Conservation (phyloP, 768 basidiomycete species). For the Tylopilus balloui region DNA sequence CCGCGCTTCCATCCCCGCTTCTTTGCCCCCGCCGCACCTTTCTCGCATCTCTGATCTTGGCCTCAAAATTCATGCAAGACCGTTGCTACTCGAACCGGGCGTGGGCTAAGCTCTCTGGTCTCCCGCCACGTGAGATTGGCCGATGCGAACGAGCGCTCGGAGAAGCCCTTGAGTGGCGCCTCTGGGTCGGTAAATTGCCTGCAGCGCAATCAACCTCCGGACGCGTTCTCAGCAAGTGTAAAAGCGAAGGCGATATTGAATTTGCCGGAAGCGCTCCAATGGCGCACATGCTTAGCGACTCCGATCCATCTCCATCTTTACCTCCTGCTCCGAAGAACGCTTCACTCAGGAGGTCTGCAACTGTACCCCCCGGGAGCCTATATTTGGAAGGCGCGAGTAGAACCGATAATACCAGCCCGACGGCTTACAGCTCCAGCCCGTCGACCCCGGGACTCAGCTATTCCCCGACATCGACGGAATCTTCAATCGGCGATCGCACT, state of each 20-base stretch:
- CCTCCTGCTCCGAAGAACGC: slow-evolving; percentile 13
- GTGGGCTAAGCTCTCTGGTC: slow-evolving; percentile 91
- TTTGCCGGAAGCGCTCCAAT: background rate
- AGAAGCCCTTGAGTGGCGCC: slow-evolving; percentile 82
- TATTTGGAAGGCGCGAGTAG: slow-evolving; percentile 14
- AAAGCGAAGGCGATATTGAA: slow-evolving; percentile 45
- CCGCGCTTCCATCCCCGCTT: slow-evolving; percentile 68
- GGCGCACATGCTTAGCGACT: background rate
- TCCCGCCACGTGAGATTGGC: slow-evolving; percentile 81
- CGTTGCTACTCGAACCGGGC: slow-evolving; percentile 90
- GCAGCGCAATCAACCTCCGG: slow-evolving; percentile 29
- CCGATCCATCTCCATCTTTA: background rate
- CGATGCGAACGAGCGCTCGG: slow-evolving; percentile 86
- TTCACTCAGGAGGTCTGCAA: slow-evolving; percentile 39
- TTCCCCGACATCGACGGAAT: slow-evolving; percentile 59
- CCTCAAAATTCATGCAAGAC: slow-evolving; percentile 91
- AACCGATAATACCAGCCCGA: slow-evolving; percentile 24
- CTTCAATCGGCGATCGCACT: slow-evolving; percentile 50
- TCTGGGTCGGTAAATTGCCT: slow-evolving; percentile 81
- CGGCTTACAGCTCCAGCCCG: slow-evolving; percentile 34
- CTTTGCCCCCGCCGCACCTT: slow-evolving; percentile 88
- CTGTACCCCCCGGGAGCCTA: slow-evolving; percentile 38
- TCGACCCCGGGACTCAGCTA: slow-evolving; percentile 55
- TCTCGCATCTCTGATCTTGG: slow-evolving; percentile 81
- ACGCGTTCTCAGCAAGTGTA: slow-evolving; percentile 45